Evolutionary conservation across 129 eudicot species (phyloP).

Genomic region (Chrysanthemum lavandulifolium): DNA sequence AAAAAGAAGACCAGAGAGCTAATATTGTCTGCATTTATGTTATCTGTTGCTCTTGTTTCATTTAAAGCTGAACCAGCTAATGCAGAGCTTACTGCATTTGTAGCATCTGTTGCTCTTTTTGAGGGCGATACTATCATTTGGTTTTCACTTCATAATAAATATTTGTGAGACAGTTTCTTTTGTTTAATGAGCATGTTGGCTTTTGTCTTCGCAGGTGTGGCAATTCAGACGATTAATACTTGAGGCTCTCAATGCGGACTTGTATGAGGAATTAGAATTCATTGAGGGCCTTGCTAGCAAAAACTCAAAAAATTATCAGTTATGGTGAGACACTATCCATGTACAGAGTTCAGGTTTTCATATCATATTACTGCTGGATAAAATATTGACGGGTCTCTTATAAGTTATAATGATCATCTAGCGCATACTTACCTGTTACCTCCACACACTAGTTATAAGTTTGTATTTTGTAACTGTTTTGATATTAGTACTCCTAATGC

Average conservation of each 20-base stretch:
- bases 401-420: background rate
- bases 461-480: background rate
- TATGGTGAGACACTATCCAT: slow-evolving; percentile 59
- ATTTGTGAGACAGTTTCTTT: background rate
- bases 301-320: slow-evolving; percentile 86
- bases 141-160: background rate
- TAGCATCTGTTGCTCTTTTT: no score
- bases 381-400: background rate
- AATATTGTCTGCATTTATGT: background rate
- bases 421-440: background rate
- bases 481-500: background rate
- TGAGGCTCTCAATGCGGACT: slow-evolving; percentile 63
- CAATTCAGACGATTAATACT: slow-evolving; percentile 82
- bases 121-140: no score
- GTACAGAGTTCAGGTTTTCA: slow-evolving; percentile 2
- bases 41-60: background rate
- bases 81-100: slow-evolving; percentile 5
- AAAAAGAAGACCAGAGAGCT: background rate
- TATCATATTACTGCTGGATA: background rate
- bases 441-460: background rate
- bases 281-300: slow-evolving; percentile 67
- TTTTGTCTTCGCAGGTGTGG: slow-evolving; percentile 61
- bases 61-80: background rate
- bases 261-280: slow-evolving; percentile 62
- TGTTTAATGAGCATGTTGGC: slow-evolving; percentile 1